Evolutionary conservation across 2,329 filamentous ascomycete genomes (phyloP).

Genomic region (Trichoderma endophyticum): DNA sequence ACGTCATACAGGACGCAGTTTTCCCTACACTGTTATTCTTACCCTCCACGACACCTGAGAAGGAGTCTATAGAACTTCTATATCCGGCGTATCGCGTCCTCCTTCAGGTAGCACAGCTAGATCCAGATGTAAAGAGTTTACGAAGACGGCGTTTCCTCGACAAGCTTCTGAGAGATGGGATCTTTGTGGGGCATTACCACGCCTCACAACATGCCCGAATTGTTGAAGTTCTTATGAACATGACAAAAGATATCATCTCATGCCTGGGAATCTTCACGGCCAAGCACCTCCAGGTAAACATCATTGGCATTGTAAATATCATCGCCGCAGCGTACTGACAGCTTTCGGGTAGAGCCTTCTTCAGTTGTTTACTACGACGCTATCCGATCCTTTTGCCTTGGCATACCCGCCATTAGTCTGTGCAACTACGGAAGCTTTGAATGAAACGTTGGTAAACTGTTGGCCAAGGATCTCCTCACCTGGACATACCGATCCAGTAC

Average conservation of each 20-base stretch:
- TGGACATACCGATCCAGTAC: conserved; percentile 59
- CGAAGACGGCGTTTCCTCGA: conserved; percentile 45
- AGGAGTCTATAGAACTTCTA: conserved; percentile 65
- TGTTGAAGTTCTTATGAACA: conserved; percentile 52
- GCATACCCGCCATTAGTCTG: conserved; percentile 52
- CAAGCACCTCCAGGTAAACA: conserved; percentile 62
- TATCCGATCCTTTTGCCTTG: conserved; percentile 67
- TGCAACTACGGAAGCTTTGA: conserved; percentile 51
- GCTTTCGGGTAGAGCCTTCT: conserved; percentile 55
- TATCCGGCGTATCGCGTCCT: conserved; percentile 64
- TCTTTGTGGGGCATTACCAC: conserved; percentile 56
- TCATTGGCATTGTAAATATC: conserved; percentile 8
- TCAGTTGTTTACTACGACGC: conserved; percentile 60
- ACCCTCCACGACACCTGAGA: conserved; percentile 71
- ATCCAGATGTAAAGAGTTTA: conserved; percentile 26
- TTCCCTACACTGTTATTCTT: conserved; percentile 72
- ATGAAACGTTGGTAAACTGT: conserved; percentile 57
- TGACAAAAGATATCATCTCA: conserved; percentile 48
- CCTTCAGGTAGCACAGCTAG: conserved; percentile 48
- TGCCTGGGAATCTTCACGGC: conserved; percentile 60
- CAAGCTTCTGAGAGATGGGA: conserved; percentile 52
- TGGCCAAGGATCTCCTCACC: conserved; percentile 63
- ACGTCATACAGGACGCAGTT: conserved; percentile 66
- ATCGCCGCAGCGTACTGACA: background rate
- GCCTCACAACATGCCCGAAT: conserved; percentile 57